These are phyloP conservation scores for Aristolochia contorta DNA, from an alignment of 164 flowering plant species.

Conservation along the genomic window DNA sequence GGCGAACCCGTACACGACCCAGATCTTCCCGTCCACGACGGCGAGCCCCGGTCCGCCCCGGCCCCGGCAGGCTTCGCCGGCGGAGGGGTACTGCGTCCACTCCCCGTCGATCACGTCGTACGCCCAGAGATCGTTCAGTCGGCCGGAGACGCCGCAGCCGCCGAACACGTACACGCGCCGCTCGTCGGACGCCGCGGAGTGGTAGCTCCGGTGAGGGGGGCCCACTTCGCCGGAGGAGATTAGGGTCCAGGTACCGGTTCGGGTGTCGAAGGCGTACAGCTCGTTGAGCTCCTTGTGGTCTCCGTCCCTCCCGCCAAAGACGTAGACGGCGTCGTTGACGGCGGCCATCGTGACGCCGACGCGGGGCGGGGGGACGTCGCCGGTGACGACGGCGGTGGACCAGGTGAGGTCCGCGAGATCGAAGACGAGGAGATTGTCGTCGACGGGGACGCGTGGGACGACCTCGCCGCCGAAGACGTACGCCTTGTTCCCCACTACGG, in stretches of 20 bases:
- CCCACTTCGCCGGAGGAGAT: slow-evolving; percentile 46
- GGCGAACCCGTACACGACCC: slow-evolving; percentile 89
- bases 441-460: slow-evolving; percentile 80
- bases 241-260: slow-evolving; percentile 50
- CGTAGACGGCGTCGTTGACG: slow-evolving; percentile 50
- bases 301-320: slow-evolving; percentile 82
- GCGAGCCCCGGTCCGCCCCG: slow-evolving; percentile 87
- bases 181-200: slow-evolving; percentile 60
- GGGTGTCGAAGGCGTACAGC: slow-evolving; percentile 72
- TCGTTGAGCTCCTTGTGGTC: slow-evolving; percentile 74
- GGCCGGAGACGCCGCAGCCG: slow-evolving; percentile 68
- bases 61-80: slow-evolving; percentile 50
- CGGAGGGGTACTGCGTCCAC: slow-evolving; percentile 47
- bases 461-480: slow-evolving; percentile 89
- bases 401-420: slow-evolving; percentile 53
- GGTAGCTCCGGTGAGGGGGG: slow-evolving; percentile 76
- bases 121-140: slow-evolving; percentile 80
- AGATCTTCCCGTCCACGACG: slow-evolving; percentile 46
- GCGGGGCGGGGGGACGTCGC: slow-evolving; percentile 87
- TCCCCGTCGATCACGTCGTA: slow-evolving; percentile 33
- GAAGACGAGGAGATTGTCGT: slow-evolving; percentile 64
- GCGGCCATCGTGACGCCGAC: slow-evolving; percentile 87
- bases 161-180: slow-evolving; percentile 66
- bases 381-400: slow-evolving; percentile 56
- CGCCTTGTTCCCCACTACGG: slow-evolving; percentile 60